Evolutionary conservation across 495 filamentous ascomycete genomes (phyloP), one percentile per base, ranked within the genome.

Genomic region (Pseudomonodictys pantanalensis): DNA sequence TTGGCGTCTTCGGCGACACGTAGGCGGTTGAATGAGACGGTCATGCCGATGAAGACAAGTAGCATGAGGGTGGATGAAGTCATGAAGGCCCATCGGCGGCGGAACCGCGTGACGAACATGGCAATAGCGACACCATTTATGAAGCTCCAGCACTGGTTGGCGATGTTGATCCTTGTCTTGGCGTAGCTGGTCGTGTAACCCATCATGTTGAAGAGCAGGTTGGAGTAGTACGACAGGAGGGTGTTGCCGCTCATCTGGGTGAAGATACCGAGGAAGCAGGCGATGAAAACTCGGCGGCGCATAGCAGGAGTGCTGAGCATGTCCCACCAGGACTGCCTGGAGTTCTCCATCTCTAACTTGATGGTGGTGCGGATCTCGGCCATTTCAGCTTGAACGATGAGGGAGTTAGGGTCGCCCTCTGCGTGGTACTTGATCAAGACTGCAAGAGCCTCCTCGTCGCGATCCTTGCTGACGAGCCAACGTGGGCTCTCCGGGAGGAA

Each of bases 131-230:
- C 20, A 18, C 46, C 65, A n/a, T 50, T 62, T 32, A 68, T 33
- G 5, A 70, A 46, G 33, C 57, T 61, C 62, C 62, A 70, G 49
- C 62, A 68, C 10, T 64, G 48, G 17, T 58, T 58, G 7, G 57
- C 62, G 9, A 70, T 50, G 62, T 68, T 70, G 35, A 71, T 56
- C 15, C 58, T n/a, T 10, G 54, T 51, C 48, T 68, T 65, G 3
- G 49, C 35, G 9, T 26, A 42, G 24, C 32, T 39, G 18, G 50
- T 59, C 2, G 58, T 71, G 66, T 64, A 66, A 23, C 66, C 66
- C 44, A 69, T 65, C 24, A 58, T 64, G 0, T 54, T 25, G 23
- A 71, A 54, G 43, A 71, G 55, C 12, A 61, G 29, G 44, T 52
- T 62, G 18, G 62, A 62, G 48, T 69, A 71, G 41, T 52, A 58